Percentiles rank a stretch among this genome's conserved stretches.
Evolutionary conservation across 192 early-diverging fungal genomes (phyloP).

Genomic region (Pilaira anomala): DNA sequence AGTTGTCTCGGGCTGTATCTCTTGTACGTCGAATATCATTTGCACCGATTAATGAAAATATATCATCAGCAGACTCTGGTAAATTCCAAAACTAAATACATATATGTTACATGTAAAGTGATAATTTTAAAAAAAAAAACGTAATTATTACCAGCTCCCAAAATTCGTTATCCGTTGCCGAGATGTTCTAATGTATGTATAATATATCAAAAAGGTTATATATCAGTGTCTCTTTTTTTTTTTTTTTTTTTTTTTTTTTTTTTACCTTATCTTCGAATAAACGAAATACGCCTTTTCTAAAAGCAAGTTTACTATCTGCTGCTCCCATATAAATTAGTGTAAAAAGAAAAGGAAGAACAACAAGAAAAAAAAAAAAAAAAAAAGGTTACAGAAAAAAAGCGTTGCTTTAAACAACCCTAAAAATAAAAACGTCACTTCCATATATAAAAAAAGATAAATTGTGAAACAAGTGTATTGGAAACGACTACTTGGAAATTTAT

Average conservation of each 20-base stretch:
- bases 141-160: slow-evolving; percentile 43
- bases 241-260: not conserved
- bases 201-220: slow-evolving; percentile 1
- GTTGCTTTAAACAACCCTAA: too few species aligned
- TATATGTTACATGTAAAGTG: not conserved
- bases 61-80: slow-evolving; percentile 73
- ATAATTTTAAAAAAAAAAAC: not conserved
- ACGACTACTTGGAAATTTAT: too few species aligned
- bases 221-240: not conserved
- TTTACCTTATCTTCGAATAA: slow-evolving; percentile 75
- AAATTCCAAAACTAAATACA: slow-evolving; percentile 69
- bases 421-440: too few species aligned
- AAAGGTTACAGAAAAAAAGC: not conserved
- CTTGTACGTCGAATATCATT: slow-evolving; percentile 80
- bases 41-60: slow-evolving; percentile 80
- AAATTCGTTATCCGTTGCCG: slow-evolving; percentile 35
- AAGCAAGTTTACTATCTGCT: slow-evolving; percentile 82
- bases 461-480: too few species aligned
- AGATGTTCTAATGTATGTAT: slow-evolving; percentile 40
- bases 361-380: not conserved
- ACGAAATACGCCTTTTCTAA: slow-evolving; percentile 83
- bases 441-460: too few species aligned
- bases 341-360: slow-evolving; percentile 2
- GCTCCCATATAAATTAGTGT: slow-evolving; percentile 63
- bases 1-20: slow-evolving; percentile 72